These are phyloP conservation scores for Wickerhamiella infanticola DNA, from an alignment of 1,139 yeast species.

Conservation along the genomic window DNA sequence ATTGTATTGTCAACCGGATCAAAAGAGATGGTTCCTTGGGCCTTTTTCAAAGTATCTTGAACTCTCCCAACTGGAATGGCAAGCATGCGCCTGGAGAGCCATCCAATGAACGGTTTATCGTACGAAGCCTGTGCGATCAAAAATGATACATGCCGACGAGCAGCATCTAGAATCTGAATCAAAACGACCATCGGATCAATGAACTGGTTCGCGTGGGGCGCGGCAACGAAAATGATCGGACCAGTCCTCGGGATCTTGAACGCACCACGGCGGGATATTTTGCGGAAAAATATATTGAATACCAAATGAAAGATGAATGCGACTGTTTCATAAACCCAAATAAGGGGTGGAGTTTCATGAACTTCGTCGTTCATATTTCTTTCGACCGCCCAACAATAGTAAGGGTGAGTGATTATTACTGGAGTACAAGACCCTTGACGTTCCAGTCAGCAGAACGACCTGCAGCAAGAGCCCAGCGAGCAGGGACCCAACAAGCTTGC, in stretches of 20 bases:
- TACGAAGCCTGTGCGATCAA: slow-evolving; percentile 77
- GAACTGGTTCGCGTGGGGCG: slow-evolving; percentile 95
- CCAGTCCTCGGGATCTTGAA: slow-evolving; percentile 71
- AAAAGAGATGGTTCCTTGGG: slow-evolving; percentile 45
- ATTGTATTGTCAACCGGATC: slow-evolving; percentile 30
- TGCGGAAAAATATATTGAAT: slow-evolving; percentile 61
- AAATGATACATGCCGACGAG: slow-evolving; percentile 67
- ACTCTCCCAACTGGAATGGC: slow-evolving; percentile 86
- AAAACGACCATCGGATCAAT: slow-evolving; percentile 79
- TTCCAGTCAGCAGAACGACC: too few species aligned
- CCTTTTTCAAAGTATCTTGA: slow-evolving; percentile 60
- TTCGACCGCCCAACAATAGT: too few species aligned
- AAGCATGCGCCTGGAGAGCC: slow-evolving; percentile 56
- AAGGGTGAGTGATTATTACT: too few species aligned
- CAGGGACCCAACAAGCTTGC: too few species aligned
- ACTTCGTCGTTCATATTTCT: not conserved
- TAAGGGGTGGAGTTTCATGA: slow-evolving; percentile 1
- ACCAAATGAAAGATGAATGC: slow-evolving; percentile 26
- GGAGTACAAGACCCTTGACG: too few species aligned
- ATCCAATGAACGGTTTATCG: slow-evolving; percentile 52
- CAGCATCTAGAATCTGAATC: slow-evolving; percentile 31
- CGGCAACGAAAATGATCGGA: slow-evolving; percentile 88
- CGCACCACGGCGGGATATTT: slow-evolving; percentile 81
- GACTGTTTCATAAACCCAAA: slow-evolving; percentile 24
- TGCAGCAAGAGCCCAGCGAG: too few species aligned